These are phyloP conservation scores for Curvularia hawaiiensis DNA, from an alignment of 2,329 filamentous ascomycete species.

Conservation along the genomic window DNA sequence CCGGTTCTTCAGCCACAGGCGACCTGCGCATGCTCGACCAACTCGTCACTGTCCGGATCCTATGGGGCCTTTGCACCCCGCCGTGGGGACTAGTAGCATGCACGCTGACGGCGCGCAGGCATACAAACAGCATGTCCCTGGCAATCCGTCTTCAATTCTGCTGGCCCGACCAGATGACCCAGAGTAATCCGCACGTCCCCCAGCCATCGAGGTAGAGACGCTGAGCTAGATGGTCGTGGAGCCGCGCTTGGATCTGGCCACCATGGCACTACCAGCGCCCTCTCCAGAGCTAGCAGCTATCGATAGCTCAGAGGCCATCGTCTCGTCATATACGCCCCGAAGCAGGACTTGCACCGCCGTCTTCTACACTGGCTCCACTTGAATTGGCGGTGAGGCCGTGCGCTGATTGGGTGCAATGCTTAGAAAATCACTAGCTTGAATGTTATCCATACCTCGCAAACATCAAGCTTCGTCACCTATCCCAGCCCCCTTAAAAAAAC, in stretches of 20 bases:
- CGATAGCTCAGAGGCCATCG: slow-evolving; percentile 14
- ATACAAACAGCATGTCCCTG: slow-evolving; percentile 16
- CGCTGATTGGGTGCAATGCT: slow-evolving; percentile 36
- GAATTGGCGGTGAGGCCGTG: slow-evolving; percentile 44
- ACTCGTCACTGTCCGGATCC: slow-evolving; percentile 8
- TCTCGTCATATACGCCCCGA: slow-evolving; percentile 34
- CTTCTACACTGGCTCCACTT: slow-evolving; percentile 29
- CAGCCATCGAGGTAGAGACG: slow-evolving; percentile 14
- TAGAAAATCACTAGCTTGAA: slow-evolving; percentile 29
- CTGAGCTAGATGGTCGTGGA: not conserved
- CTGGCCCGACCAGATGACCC: slow-evolving; percentile 15
- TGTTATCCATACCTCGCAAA: slow-evolving; percentile 23
- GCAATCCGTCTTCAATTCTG: slow-evolving; percentile 15
- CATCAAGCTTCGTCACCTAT: slow-evolving; percentile 23
- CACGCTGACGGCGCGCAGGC: slow-evolving; percentile 26
- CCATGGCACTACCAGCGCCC: slow-evolving; percentile 1
- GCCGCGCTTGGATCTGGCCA: slow-evolving; percentile 5
- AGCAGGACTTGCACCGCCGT: slow-evolving; percentile 33
- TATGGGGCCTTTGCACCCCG: slow-evolving; percentile 23
- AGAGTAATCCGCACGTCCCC: slow-evolving; percentile 18
- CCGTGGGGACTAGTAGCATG: slow-evolving; percentile 24
- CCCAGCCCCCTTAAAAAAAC: slow-evolving; percentile 24
- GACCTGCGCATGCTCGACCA: slow-evolving; percentile 24
- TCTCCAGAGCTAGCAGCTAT: slow-evolving; percentile 7
- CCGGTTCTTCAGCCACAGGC: slow-evolving; percentile 25